Evolutionary conservation across 148 eudicot genomes (phyloP).

Genomic region (Polygonum aviculare): DNA sequence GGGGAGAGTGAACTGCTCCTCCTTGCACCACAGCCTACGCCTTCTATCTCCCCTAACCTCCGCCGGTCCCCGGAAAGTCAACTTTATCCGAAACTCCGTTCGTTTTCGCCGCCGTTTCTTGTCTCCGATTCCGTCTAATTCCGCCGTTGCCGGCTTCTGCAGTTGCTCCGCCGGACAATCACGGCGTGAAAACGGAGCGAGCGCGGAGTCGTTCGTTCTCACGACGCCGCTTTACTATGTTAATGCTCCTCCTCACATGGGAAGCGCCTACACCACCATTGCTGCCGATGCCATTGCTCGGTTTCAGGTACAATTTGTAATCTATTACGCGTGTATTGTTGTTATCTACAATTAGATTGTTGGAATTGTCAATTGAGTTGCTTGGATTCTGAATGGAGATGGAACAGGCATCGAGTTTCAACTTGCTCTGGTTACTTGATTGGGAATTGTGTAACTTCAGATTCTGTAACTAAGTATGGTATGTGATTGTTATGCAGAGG

Average conservation of each 20-base stretch:
- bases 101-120: conserved; percentile 17
- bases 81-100: conserved; percentile 22
- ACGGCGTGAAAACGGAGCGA: neutral
- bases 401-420: neutral
- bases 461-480: neutral
- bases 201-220: conserved; percentile 53
- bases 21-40: conserved; percentile 36
- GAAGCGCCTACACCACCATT: conserved; percentile 97
- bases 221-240: conserved; percentile 99
- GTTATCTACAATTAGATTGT: neutral
- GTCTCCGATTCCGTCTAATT: conserved; percentile 18
- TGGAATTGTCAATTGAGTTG: neutral
- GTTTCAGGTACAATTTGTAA: conserved; percentile 52
- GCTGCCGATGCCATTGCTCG: conserved; percentile 98
- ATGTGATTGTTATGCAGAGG: conserved; percentile 44
- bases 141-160: conserved; percentile 39
- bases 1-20: conserved; percentile 32
- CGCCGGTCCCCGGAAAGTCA: conserved; percentile 16
- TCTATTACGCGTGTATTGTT: neutral
- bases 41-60: conserved; percentile 18
- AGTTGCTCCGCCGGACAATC: neutral
- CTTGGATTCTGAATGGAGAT: neutral
- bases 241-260: conserved; percentile 99
- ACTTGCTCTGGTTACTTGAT: neutral
- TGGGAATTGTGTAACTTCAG: neutral